Base-by-base conservation (phyloP, 2,329 filamentous ascomycete species). In the Alternaria novae-zelandiae region DNA sequence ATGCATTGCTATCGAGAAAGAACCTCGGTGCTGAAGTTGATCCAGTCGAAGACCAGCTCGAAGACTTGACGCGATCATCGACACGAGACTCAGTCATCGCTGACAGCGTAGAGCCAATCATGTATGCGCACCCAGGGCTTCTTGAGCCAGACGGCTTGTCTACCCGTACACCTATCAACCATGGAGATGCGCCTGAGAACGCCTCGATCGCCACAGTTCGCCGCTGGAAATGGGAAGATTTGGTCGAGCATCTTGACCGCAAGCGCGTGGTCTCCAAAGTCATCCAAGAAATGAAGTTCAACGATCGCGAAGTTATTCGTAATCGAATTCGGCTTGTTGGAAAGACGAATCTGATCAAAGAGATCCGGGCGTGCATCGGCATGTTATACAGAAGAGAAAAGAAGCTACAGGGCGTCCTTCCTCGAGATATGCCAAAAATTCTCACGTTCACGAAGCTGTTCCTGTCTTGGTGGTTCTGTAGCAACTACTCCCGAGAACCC, bases 191-290 rank as follows among this genome's bases (percentile, higher is more conserved):
- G 13, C 74, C 75, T 0, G 71, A 75, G n/a, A 49, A 65, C n/a
- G 70, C 75, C 1, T 78, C 75, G 0, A 70, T 77, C 6, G 32
- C 57, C 3, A 69, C 71, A 12, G 67, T 78, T 15, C 63, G 65
- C 11, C 57, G 63, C n/a, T 79, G 82, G 74, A 58, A 63, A 5
- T 83, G 78, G 75, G 57, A 65, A 4, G 58, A 77, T 1, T 71
- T 86, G 5, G 69, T 79, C 41, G 73, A 77, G 9, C 71, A 75
- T 3, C 46, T 64, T 9, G 83, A 87, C 64, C 75, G 83, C 11
- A 79, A 81, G 43, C 78, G 83, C 6, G 70, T 84, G 2, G 65
- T 86, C 21, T 80, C 84, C 53, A 83, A 83, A 55, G 65, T 81
- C 2, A 69, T 86, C 1, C 61, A 68, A 8, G 74, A 80, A 11